Conservation (phyloP, 495 filamentous ascomycete genomes). For the Letharia lupina region DNA sequence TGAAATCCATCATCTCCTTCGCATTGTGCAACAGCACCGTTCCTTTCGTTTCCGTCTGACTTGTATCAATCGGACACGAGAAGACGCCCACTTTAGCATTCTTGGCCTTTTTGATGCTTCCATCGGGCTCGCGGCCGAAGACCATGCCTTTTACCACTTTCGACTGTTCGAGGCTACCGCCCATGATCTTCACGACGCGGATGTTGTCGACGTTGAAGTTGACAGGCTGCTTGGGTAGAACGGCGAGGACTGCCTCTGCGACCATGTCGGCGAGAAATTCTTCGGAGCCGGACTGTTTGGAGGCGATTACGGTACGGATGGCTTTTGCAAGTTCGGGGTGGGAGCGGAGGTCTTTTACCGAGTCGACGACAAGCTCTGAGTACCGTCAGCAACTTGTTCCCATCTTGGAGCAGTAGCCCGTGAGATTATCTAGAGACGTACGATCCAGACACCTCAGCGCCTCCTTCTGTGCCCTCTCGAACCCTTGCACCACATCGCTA, state of each 20-base stretch:
- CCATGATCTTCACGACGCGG: constrained; percentile 99
- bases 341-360: constrained; percentile 73
- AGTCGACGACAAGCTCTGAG: constrained; percentile 78
- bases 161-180: constrained; percentile 85
- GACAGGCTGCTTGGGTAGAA: constrained; percentile 91
- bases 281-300: constrained; percentile 92
- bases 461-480: constrained; percentile 86
- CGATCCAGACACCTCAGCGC: constrained; percentile 76
- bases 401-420: too few species aligned
- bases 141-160: constrained; percentile 98
- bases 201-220: constrained; percentile 99
- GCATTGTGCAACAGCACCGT: constrained; percentile 97
- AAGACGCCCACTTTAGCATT: constrained; percentile 96
- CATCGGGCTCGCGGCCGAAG: constrained; percentile 86
- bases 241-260: constrained; percentile 85
- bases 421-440: constrained; percentile 29
- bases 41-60: constrained; percentile 98
- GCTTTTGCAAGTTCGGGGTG: constrained; percentile 84
- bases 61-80: constrained; percentile 91
- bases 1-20: constrained; percentile 97
- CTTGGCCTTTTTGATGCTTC: constrained; percentile 74
- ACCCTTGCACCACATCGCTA: constrained; percentile 89
- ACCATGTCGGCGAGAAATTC: constrained; percentile 79
- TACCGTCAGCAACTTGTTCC: not conserved
- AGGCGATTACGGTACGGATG: constrained; percentile 87